phyloP scores from a whole-genome alignment of 192 early-diverging fungal species.

The Mortierella antarctica region DNA sequence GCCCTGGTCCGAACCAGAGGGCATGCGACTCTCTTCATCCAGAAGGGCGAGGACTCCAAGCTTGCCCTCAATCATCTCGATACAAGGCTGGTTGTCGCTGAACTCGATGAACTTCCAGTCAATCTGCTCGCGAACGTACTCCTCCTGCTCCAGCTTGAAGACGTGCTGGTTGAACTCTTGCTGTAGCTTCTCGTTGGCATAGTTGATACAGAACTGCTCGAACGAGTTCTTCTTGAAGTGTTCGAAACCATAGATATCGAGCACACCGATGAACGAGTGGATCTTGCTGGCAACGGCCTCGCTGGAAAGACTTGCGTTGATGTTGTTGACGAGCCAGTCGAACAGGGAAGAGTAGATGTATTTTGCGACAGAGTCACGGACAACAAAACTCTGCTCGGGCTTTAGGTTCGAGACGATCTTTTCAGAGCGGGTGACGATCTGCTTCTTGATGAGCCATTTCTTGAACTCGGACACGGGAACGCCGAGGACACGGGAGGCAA shows the following conservation, averaged over 20 bases:
- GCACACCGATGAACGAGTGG: constrained; percentile 91
- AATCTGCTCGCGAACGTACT: constrained; percentile 96
- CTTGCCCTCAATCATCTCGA: constrained; percentile 97
- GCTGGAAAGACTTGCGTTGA: constrained; percentile 86
- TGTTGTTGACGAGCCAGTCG: constrained; percentile 93
- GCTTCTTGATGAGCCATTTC: constrained; percentile 96
- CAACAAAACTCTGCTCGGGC: constrained; percentile 76
- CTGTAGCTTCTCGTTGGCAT: constrained; percentile 98
- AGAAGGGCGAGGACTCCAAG: constrained; percentile 93
- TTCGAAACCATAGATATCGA: constrained; percentile 99
- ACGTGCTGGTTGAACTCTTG: constrained; percentile 99
- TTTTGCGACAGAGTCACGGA: constrained; percentile 95
- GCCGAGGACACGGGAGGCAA: constrained; percentile 78
- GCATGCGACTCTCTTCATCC: constrained; percentile 88
- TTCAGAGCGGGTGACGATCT: constrained; percentile 90
- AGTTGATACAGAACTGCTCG: constrained; percentile 99
- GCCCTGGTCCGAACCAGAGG: constrained; percentile 86
- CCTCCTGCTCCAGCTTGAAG: constrained; percentile 99
- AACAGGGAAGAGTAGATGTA: constrained; percentile 97
- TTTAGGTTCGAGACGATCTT: constrained; percentile 90
- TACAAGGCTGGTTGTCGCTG: constrained; percentile 98
- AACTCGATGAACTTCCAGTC: constrained; percentile 99
- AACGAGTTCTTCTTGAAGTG: constrained; percentile 99
- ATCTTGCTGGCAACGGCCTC: constrained; percentile 56
- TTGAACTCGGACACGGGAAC: constrained; percentile 84